These are phyloP conservation scores for Aureobasidium lini DNA, from an alignment of 2,329 filamentous ascomycete species.

Conservation along the genomic window DNA sequence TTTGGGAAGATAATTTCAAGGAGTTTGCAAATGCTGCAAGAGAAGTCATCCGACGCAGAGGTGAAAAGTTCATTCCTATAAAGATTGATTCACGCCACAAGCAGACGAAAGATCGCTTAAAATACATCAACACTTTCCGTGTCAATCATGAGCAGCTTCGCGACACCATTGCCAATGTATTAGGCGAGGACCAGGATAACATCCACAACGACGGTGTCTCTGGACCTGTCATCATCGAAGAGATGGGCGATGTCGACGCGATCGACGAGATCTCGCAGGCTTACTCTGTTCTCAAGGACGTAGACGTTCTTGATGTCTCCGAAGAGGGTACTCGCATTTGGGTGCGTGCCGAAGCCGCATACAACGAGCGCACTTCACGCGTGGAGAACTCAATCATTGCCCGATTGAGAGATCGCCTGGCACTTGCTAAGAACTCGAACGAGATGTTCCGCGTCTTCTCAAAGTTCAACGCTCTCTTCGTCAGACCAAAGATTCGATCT, in stretches of 20 bases:
- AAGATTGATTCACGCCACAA: slow-evolving; percentile 85
- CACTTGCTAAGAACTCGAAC: slow-evolving; percentile 92
- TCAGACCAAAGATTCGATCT: slow-evolving; percentile 96
- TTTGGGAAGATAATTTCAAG: slow-evolving; percentile 94
- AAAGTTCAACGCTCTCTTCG: slow-evolving; percentile 98
- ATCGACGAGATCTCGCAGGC: slow-evolving; percentile 93
- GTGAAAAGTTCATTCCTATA: slow-evolving; percentile 98
- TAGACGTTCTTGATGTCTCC: slow-evolving; percentile 89
- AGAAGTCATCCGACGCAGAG: slow-evolving; percentile 84
- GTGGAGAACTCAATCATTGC: slow-evolving; percentile 99
- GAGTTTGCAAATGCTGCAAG: slow-evolving; percentile 97
- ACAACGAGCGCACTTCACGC: slow-evolving; percentile 93
- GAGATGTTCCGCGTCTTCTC: slow-evolving; percentile 99
- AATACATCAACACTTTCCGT: slow-evolving; percentile 89
- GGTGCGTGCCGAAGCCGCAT: slow-evolving; percentile 89
- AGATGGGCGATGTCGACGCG: slow-evolving; percentile 94
- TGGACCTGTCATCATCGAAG: slow-evolving; percentile 70
- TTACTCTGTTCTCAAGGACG: slow-evolving; percentile 87
- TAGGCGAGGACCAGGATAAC: slow-evolving; percentile 57
- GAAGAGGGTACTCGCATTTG: slow-evolving; percentile 83
- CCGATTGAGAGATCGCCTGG: slow-evolving; percentile 80
- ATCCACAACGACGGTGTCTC: slow-evolving; percentile 50
- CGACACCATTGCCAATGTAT: slow-evolving; percentile 91
- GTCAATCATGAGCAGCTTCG: slow-evolving; percentile 97
- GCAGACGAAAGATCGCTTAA: slow-evolving; percentile 81